Evolutionary conservation across 257 asterid genomes (phyloP).

Genomic region (Lycium barbarum): DNA sequence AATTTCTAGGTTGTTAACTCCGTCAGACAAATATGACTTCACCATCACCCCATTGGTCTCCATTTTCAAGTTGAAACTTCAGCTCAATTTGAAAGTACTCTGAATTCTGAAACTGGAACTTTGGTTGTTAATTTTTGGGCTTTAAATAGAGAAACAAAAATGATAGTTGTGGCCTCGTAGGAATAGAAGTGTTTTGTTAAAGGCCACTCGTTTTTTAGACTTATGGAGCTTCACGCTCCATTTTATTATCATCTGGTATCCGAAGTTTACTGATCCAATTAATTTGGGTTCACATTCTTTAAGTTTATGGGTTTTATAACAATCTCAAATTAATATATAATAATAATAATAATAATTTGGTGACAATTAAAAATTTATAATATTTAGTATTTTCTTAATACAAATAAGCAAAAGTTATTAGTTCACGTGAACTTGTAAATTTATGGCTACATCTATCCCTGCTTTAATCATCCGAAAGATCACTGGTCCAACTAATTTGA

Average conservation of each 20-base stretch:
- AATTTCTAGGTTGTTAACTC: constrained; percentile 27
- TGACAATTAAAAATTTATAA: too few species aligned
- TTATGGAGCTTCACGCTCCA: not conserved
- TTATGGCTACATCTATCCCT: too few species aligned
- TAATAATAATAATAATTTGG: too few species aligned
- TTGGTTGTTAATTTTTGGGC: not conserved
- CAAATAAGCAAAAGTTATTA: too few species aligned
- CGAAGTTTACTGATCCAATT: not conserved
- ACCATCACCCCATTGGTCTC: not conserved
- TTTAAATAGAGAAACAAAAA: not conserved
- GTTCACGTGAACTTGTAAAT: too few species aligned
- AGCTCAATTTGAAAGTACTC: not conserved
- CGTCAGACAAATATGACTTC: constrained; percentile 24
- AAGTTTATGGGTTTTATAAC: too few species aligned
- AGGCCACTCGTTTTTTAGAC: not conserved
- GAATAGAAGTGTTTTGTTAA: not conserved
- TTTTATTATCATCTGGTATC: not conserved
- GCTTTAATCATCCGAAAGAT: too few species aligned
- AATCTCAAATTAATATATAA: too few species aligned
- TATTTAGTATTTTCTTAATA: too few species aligned
- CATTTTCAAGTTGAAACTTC: not conserved
- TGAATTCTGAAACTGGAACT: not conserved
- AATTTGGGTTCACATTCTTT: not conserved
- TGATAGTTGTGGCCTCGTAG: not conserved
- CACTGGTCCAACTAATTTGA: not conserved